A percentile compares a stretch with the other conserved stretches of the same genome.
Evolutionary conservation across 23 red algal species (phyloP).

Genomic region (Gracilaria caudata): DNA sequence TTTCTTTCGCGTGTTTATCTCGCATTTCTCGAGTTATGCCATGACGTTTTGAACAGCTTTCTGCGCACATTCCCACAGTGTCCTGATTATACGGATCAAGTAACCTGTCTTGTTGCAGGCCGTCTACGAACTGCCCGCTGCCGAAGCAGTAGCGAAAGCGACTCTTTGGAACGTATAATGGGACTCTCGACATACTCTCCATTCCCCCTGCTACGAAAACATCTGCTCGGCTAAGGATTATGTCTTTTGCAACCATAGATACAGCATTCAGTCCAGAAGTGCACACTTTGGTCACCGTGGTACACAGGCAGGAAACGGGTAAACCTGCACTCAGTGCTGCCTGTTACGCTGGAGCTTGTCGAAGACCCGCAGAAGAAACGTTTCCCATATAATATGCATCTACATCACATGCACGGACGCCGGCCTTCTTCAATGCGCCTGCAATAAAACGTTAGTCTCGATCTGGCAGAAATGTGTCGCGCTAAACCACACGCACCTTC

Average conservation of each 20-base stretch:
- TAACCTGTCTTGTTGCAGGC: conserved; percentile 79
- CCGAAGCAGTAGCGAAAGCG: conserved; percentile 75
- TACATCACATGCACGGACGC: conserved; percentile 36
- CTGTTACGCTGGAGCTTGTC: conserved; percentile 89
- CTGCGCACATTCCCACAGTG: conserved; percentile 78
- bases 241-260: conserved; percentile 68
- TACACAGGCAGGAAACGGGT: conserved; percentile 75
- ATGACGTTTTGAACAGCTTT: conserved; percentile 51
- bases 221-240: conserved; percentile 76
- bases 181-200: conserved; percentile 88
- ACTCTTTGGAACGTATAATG: conserved; percentile 71
- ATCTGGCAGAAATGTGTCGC: not conserved
- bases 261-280: conserved; percentile 81
- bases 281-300: conserved; percentile 98
- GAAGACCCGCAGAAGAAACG: conserved; percentile 72
- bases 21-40: conserved; percentile 78
- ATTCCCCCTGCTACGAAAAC: conserved; percentile 85
- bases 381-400: conserved; percentile 86
- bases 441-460: not conserved
- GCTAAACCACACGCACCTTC: conserved; percentile 30
- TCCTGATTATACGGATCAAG: conserved; percentile 53
- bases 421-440: conserved; percentile 67
- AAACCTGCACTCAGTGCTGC: conserved; percentile 77
- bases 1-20: conserved; percentile 79
- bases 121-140: conserved; percentile 71